Evolutionary conservation across 2,329 filamentous ascomycete genomes (phyloP).

Genomic region (Clarireedia monteithiana): DNA sequence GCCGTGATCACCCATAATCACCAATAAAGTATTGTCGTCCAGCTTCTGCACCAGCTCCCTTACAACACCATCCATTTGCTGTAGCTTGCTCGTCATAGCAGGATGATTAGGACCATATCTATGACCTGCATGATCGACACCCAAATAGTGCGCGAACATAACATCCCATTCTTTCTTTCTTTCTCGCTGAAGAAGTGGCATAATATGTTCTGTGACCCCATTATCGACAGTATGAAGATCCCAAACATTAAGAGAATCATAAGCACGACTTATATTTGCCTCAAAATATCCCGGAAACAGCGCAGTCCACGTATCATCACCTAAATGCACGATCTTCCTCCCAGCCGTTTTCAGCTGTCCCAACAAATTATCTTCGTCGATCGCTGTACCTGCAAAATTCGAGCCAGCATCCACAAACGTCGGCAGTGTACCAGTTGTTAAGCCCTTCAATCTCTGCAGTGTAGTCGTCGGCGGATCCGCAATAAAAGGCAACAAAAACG

Average conservation of each 20-base stretch:
- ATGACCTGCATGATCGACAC: slow-evolving; percentile 95
- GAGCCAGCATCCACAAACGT: slow-evolving; percentile 92
- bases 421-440: slow-evolving; percentile 90
- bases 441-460: slow-evolving; percentile 81
- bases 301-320: slow-evolving; percentile 96
- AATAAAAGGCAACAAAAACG: slow-evolving; percentile 89
- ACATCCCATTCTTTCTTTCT: slow-evolving; percentile 77
- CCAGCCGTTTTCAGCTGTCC: slow-evolving; percentile 55
- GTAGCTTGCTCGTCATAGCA: slow-evolving; percentile 84
- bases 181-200: slow-evolving; percentile 65
- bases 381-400: slow-evolving; percentile 90
- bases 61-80: slow-evolving; percentile 82
- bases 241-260: slow-evolving; percentile 98
- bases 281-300: slow-evolving; percentile 94
- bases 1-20: slow-evolving; percentile 98
- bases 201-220: slow-evolving; percentile 84
- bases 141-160: slow-evolving; percentile 88
- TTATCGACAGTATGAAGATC: slow-evolving; percentile 96
- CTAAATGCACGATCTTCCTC: slow-evolving; percentile 81
- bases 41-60: slow-evolving; percentile 61
- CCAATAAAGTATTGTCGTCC: slow-evolving; percentile 78
- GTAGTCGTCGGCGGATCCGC: slow-evolving; percentile 94
- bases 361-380: slow-evolving; percentile 82
- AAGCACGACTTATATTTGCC: slow-evolving; percentile 73
- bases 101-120: slow-evolving; percentile 89